phyloP scores from a whole-genome alignment of 1,284 basidiomycete genomes.

The Fomes fomentarius region DNA sequence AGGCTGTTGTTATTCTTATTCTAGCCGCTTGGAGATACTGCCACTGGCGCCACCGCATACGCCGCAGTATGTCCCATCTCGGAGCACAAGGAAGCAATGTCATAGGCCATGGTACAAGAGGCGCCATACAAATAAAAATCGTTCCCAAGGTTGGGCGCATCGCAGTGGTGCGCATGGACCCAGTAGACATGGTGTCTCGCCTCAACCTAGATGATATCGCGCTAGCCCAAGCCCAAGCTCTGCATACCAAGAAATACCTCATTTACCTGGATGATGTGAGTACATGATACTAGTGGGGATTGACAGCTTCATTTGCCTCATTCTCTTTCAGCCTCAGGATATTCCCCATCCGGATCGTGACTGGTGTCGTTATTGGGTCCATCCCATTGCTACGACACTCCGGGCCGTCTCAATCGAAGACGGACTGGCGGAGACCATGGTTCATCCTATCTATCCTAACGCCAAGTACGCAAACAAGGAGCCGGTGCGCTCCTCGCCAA shows the following conservation, averaged over 20 bases:
- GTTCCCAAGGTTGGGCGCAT: no score
- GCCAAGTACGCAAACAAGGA: background rate
- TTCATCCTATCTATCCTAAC: background rate
- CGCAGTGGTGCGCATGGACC: constrained; percentile 4
- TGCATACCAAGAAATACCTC: background rate
- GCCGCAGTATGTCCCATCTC: no score
- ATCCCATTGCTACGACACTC: background rate
- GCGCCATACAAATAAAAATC: no score
- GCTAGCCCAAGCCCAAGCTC: background rate
- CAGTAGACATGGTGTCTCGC: background rate
- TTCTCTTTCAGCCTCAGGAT: background rate
- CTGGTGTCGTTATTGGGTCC: background rate
- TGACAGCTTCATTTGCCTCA: no score
- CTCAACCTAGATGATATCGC: background rate
- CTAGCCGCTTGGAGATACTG: no score
- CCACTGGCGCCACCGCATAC: no score
- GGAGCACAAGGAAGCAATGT: no score
- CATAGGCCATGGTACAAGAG: no score
- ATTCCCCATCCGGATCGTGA: background rate
- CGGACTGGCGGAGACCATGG: background rate
- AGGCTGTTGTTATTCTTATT: no score
- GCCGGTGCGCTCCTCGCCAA: background rate
- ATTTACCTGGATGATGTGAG: background rate
- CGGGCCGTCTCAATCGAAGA: background rate
- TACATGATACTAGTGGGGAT: no score